Percentiles rank a stretch among this genome's conserved stretches.
These are phyloP conservation scores for Chytridiales sp. DNA, from an alignment of 371 early-diverging fungal species.

Conservation along the genomic window DNA sequence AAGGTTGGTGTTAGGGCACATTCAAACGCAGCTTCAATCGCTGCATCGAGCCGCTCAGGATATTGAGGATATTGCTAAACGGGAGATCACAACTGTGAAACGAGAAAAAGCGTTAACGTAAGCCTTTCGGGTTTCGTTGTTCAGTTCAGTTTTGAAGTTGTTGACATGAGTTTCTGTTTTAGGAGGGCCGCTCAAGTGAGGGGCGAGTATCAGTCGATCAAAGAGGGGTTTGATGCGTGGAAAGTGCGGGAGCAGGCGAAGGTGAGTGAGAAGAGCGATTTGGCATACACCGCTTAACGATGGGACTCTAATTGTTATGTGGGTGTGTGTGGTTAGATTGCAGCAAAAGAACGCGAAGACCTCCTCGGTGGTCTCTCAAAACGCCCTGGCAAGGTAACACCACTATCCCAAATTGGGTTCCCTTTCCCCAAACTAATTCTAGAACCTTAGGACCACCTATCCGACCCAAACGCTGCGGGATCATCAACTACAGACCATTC, in stretches of 20 bases:
- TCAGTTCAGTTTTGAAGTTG: background rate
- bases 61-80: conserved; percentile 67
- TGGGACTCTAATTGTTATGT: too few relatives aligned
- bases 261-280: conserved; percentile 1
- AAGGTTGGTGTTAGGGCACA: conserved; percentile 61
- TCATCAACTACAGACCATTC: conserved; percentile 26
- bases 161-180: background rate
- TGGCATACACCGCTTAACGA: too few relatives aligned
- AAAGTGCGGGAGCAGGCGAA: conserved; percentile 35
- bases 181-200: conserved; percentile 68
- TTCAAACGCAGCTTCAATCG: conserved; percentile 63
- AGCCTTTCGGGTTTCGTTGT: conserved; percentile 19
- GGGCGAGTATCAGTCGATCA: conserved; percentile 60
- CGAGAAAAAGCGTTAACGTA: conserved; percentile 75
- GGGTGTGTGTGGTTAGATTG: background rate
- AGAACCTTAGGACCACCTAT: too few relatives aligned
- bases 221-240: conserved; percentile 51
- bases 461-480: too few relatives aligned
- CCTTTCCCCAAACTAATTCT: background rate
- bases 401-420: background rate
- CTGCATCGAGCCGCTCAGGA: conserved; percentile 72
- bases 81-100: conserved; percentile 71
- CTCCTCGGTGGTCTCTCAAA: conserved; percentile 8
- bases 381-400: background rate
- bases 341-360: conserved; percentile 14